Evolutionary conservation across 83 land plant species (phyloP), one percentile per base, ranked within the genome.

Genomic region (Thuja plicata): DNA sequence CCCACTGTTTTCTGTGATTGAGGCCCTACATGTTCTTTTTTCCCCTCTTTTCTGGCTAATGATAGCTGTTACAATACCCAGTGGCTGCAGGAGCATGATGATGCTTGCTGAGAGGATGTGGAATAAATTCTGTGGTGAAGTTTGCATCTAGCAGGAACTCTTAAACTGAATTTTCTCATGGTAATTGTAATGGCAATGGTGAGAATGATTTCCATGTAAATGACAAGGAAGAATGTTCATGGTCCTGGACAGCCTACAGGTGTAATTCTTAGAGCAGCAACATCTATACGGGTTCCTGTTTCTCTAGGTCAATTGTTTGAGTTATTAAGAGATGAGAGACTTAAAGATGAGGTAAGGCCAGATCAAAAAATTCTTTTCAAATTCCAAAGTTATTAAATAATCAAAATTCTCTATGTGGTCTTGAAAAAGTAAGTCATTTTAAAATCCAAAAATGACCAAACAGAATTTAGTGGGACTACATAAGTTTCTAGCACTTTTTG

Each of bases 161-260:
- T 32, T 97, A 97, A 97, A 94, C 90, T 30, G 96, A 94, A 87
- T 89, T 95, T 27, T 62, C 96, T 3, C 88, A 93, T 30, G 93
- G 92, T 45, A 91, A 89, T 57, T 21, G 55, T 32, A 32, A 74
- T n/a, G 78, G 41, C 17, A 35, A 15, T 46, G 94, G 93, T 13
- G 95, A 93, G 1, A 96, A 94, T 84, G 62, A 41, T 82, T 86
- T 92, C 32, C 70, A 94, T 66, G 92, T 96, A 38, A 38, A 74
- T 92, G 83, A 92, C 93, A 19, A 94, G 98, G 76, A 97, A 95
- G 87, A 97, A 97, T 89, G 73, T 91, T 32, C 93, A 94, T 85
- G 94, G 95, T 34, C 98, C 98, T 37, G 97, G 95, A 1, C 95
- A 96, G 45, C 97, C 96, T 70, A 91, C 91, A n/a, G 98, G 98